phyloP scores from a whole-genome alignment of 2,329 filamentous ascomycete genomes.

The Aspergillus uvarum region DNA sequence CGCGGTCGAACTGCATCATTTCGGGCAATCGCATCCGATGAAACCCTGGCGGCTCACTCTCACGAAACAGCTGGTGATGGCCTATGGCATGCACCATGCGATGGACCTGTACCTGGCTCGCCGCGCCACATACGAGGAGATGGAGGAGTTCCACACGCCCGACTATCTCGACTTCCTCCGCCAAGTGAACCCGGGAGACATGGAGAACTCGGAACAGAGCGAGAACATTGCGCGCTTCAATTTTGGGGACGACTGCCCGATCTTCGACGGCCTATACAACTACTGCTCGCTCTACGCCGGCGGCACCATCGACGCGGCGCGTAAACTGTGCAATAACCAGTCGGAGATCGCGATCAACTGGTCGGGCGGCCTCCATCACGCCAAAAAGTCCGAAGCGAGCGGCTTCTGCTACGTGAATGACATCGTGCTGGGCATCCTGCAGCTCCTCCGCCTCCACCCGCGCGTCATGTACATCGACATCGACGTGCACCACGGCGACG shows the following conservation, averaged over 20 bases:
- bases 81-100: conserved; percentile 91
- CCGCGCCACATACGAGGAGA: conserved; percentile 80
- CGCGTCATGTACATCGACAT: conserved; percentile 94
- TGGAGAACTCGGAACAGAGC: conserved; percentile 63
- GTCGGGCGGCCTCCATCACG: conserved; percentile 95
- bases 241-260: conserved; percentile 88
- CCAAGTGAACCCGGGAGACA: conserved; percentile 67
- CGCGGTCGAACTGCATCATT: conserved; percentile 93
- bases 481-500: conserved; percentile 88
- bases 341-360: conserved; percentile 97
- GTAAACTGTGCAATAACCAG: conserved; percentile 80
- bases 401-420: conserved; percentile 99
- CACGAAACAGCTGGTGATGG: conserved; percentile 90
- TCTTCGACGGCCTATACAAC: conserved; percentile 93
- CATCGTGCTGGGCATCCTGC: conserved; percentile 89
- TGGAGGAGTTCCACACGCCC: conserved; percentile 79
- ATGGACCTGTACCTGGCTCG: conserved; percentile 93
- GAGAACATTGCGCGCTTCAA: conserved; percentile 68
- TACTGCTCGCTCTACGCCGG: conserved; percentile 94
- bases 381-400: conserved; percentile 88
- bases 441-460: conserved; percentile 76
- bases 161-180: conserved; percentile 91
- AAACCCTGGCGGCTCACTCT: conserved; percentile 96
- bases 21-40: conserved; percentile 96
- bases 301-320: conserved; percentile 83